phyloP scores from a whole-genome alignment of 108 stramenopile genomes.

The Discostella pseudostelligera region DNA sequence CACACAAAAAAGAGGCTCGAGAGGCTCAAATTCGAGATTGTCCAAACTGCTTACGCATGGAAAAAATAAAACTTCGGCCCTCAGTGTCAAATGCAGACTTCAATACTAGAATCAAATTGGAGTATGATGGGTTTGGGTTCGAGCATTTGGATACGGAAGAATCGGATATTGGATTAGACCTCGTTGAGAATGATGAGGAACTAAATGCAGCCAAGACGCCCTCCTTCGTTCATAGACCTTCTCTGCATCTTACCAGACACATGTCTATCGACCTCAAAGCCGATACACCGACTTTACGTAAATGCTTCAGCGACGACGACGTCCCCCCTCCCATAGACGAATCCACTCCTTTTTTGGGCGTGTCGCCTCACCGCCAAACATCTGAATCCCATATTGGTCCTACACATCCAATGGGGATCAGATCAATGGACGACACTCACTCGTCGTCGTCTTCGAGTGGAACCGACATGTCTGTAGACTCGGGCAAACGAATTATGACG shows the following conservation, averaged over 20 bases:
- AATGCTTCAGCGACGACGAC: conserved; percentile 7
- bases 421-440: conserved; percentile 34
- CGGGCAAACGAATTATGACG: conserved; percentile 32
- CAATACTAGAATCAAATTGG: neutral
- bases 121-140: neutral
- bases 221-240: conserved; percentile 11
- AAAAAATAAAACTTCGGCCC: conserved; percentile 22
- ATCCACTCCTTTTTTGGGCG: conserved; percentile 25
- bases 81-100: neutral
- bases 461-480: conserved; percentile 23
- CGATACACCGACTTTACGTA: conserved; percentile 9
- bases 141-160: neutral
- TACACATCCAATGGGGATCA: conserved; percentile 6
- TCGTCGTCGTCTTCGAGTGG: conserved; percentile 33
- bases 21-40: conserved; percentile 67
- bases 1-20: conserved; percentile 54
- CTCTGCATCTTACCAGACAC: conserved; percentile 38
- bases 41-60: conserved; percentile 68
- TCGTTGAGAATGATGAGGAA: conserved; percentile 7
- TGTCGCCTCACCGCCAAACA: neutral
- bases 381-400: neutral
- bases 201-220: conserved; percentile 5
- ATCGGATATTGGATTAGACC: conserved; percentile 11
- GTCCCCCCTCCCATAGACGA: conserved; percentile 23
- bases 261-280: conserved; percentile 28